These are phyloP conservation scores for Pseudocercospora fuligena DNA, from an alignment of 2,329 filamentous ascomycete genomes.

Conservation along the genomic window DNA sequence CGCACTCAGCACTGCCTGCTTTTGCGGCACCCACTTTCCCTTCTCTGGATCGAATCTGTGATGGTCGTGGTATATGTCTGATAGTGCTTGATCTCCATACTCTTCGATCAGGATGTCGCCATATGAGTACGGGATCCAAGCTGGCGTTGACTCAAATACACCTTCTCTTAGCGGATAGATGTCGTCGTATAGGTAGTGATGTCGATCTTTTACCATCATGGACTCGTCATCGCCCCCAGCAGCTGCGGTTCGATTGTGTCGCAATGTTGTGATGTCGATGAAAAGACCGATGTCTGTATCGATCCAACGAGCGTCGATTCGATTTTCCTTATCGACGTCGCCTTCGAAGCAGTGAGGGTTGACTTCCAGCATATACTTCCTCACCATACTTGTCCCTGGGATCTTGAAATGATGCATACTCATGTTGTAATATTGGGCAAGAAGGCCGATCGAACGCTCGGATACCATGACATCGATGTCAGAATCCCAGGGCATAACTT, in stretches of 20 bases:
- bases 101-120: conserved; percentile 59
- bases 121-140: conserved; percentile 63
- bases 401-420: conserved; percentile 55
- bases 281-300: conserved; percentile 64
- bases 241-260: conserved; percentile 48
- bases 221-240: conserved; percentile 47
- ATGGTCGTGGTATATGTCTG: conserved; percentile 51
- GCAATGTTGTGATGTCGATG: conserved; percentile 65
- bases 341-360: conserved; percentile 61
- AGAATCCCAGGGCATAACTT: conserved; percentile 66
- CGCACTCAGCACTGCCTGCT: conserved; percentile 16
- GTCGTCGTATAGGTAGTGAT: conserved; percentile 58
- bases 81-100: conserved; percentile 58
- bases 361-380: conserved; percentile 61
- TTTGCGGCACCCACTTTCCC: conserved; percentile 38
- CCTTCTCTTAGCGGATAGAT: conserved; percentile 63
- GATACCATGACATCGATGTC: conserved; percentile 65
- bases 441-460: conserved; percentile 59
- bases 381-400: conserved; percentile 22
- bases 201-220: conserved; percentile 63
- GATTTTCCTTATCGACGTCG: conserved; percentile 55
- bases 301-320: conserved; percentile 67
- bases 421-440: conserved; percentile 67
- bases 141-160: conserved; percentile 58
- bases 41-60: conserved; percentile 47